phyloP scores from a whole-genome alignment of 768 basidiomycete species.

The Russula foetens region DNA sequence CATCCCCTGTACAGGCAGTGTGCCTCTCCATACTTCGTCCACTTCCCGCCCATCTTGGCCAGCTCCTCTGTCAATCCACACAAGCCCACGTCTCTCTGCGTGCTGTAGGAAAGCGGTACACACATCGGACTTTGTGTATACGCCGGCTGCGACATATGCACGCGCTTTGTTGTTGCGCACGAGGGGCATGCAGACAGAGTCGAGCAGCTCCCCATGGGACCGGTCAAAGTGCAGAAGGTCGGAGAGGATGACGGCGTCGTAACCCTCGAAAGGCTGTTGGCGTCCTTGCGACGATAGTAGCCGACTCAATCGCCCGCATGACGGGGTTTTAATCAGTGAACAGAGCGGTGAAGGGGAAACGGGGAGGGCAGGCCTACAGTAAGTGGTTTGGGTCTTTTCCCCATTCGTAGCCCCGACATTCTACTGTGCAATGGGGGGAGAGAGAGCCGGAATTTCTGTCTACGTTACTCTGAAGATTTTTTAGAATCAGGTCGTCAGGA shows the following conservation, averaged over 20 bases:
- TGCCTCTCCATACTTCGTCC: constrained; percentile 6
- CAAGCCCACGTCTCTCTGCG: constrained; percentile 34
- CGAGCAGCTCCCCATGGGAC: constrained; percentile 49
- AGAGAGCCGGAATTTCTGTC: constrained; percentile 37
- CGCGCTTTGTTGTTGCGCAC: constrained; percentile 32
- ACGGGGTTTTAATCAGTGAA: constrained; percentile 2
- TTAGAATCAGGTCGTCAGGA: constrained; percentile 52
- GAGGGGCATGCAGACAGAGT: constrained; percentile 44
- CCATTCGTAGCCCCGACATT: constrained; percentile 55
- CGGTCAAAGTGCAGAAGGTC: constrained; percentile 63
- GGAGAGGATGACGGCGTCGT: constrained; percentile 57
- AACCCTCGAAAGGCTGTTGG: constrained; percentile 25
- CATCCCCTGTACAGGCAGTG: constrained; percentile 34
- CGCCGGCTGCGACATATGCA: constrained; percentile 55
- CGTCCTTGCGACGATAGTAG: not conserved
- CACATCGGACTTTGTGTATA: constrained; percentile 45
- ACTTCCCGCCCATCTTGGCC: constrained; percentile 32
- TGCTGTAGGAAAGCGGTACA: constrained; percentile 46
- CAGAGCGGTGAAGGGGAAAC: constrained; percentile 13
- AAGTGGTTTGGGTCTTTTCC: constrained; percentile 40
- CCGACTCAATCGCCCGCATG: not conserved
- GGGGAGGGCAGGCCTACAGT: constrained; percentile 33
- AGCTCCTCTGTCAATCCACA: constrained; percentile 24
- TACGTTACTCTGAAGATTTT: constrained; percentile 48
- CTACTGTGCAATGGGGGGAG: constrained; percentile 33